Conservation (phyloP, 1,139 yeast genomes). For the Geotrichum macrosporum region DNA sequence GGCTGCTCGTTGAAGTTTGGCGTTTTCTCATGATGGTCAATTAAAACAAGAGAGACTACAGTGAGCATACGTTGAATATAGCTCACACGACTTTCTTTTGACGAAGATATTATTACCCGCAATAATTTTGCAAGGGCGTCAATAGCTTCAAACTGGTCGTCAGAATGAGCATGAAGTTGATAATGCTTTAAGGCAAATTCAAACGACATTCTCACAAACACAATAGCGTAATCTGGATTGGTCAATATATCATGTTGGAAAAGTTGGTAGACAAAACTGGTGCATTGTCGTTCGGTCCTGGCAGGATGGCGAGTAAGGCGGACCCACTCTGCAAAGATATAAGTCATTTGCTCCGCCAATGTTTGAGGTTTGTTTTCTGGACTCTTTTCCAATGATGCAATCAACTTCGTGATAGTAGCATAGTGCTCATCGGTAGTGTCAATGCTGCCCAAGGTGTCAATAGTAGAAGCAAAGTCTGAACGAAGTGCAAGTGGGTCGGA, state of each 20-base stretch:
- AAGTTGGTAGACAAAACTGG: slow-evolving; percentile 64
- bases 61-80: slow-evolving; percentile 57
- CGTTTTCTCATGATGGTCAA: slow-evolving; percentile 69
- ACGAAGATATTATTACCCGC: slow-evolving; percentile 54
- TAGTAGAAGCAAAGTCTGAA: slow-evolving; percentile 70
- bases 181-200: slow-evolving; percentile 62
- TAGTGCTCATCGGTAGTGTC: slow-evolving; percentile 32
- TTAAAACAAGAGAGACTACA: slow-evolving; percentile 62
- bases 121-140: slow-evolving; percentile 80
- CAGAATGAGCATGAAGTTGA: slow-evolving; percentile 43
- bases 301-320: slow-evolving; percentile 64
- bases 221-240: slow-evolving; percentile 57
- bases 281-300: slow-evolving; percentile 48
- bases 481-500: slow-evolving; percentile 64
- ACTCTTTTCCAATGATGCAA: slow-evolving; percentile 38
- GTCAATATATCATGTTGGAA: slow-evolving; percentile 59
- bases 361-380: slow-evolving; percentile 19
- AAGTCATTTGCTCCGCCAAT: slow-evolving; percentile 58
- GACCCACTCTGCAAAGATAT: slow-evolving; percentile 89
- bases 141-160: slow-evolving; percentile 60
- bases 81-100: slow-evolving; percentile 39
- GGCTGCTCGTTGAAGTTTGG: slow-evolving; percentile 80
- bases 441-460: slow-evolving; percentile 51
- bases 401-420: slow-evolving; percentile 29
- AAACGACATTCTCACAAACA: slow-evolving; percentile 70